Base-by-base conservation (phyloP, 2,329 filamentous ascomycete species). In the Pestalotiopsis sp. region DNA sequence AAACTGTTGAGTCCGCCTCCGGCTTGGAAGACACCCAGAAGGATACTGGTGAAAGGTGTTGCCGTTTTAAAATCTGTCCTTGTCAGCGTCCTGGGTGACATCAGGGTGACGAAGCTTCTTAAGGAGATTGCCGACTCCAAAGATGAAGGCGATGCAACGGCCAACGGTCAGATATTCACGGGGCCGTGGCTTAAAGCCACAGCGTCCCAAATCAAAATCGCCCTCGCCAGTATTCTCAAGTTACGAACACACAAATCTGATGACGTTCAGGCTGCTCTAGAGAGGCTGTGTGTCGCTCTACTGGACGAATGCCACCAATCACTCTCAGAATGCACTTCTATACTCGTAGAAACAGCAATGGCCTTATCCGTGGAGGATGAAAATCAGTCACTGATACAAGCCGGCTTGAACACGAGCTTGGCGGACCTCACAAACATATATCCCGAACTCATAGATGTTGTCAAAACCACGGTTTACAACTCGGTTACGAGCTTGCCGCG, bases 401-500 rank as follows among this genome's bases (percentile, higher is more conserved):
- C 86, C 1, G 83, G 79, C 59, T 77, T 97, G 7, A 78, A 81
- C 56, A 88, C 87, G 1, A 83, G 79, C 62, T 77, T 97, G 4
- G 84, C 83, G 35, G 85, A 90, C 69, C 81, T 97, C 30, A 81
- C 91, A 5, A 84, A 81, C 52, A 87, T 90, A 11, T 89, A 94
- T 72, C 80, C 85, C 1, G 82, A 86, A 62, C 83, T 94, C 1
- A 81, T 85, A 3, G 89, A 92, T 24, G 81, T 87, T 2, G 81
- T 95, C 30, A 92, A 93, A 72, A 86, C 85, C 35, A 91, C 88
- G 0, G 84, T 97, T 0, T 92, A 95, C 77, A 90, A 89, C 65
- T 98, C 94, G 94, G 86, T 94, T 26, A 88, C 89, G 2, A 91
- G 93, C 55, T 85, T 99, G 20, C 91, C 95, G 4, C 88, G 94